phyloP scores from a whole-genome alignment of 805 yeast species.

The Metschnikowia kunwiensis region DNA sequence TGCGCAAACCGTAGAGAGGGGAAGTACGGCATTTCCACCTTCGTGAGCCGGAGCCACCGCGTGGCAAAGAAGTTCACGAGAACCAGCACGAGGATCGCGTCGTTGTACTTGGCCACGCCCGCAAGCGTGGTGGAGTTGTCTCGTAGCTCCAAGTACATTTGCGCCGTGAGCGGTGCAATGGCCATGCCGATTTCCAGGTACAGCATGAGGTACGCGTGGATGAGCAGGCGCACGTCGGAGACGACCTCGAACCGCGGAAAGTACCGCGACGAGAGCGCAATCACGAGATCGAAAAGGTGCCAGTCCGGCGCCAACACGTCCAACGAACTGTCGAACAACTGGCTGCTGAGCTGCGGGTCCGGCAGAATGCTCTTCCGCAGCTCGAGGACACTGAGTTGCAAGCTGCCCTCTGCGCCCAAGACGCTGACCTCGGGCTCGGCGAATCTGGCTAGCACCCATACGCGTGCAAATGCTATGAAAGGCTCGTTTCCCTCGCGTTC shows the following conservation, averaged over 20 bases:
- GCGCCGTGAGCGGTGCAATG: slow-evolving; percentile 8
- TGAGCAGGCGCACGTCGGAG: slow-evolving; percentile 10
- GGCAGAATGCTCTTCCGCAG: slow-evolving; percentile 13
- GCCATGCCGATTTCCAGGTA: slow-evolving; percentile 12
- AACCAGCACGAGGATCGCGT: slow-evolving; percentile 8
- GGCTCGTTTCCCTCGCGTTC: slow-evolving; percentile 5
- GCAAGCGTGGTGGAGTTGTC: slow-evolving; percentile 6
- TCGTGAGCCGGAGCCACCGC: slow-evolving; percentile 16
- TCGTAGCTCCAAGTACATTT: slow-evolving; percentile 10
- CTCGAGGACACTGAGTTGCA: slow-evolving; percentile 8
- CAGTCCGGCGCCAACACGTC: slow-evolving; percentile 3
- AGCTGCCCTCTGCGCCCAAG: slow-evolving; percentile 7
- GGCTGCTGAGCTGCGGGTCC: slow-evolving; percentile 6
- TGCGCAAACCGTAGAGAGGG: slow-evolving; percentile 19
- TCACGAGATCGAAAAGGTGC: slow-evolving; percentile 7
- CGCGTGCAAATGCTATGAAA: slow-evolving; percentile 16
- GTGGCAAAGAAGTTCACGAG: slow-evolving; percentile 12
- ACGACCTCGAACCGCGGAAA: slow-evolving; percentile 14
- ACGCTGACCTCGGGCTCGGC: slow-evolving; percentile 15
- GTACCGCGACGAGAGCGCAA: slow-evolving; percentile 6
- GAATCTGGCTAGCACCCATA: slow-evolving; percentile 14
- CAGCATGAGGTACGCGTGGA: slow-evolving; percentile 13
- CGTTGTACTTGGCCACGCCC: slow-evolving; percentile 8
- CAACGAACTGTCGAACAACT: slow-evolving; percentile 4
- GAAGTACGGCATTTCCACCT: slow-evolving; percentile 15